These are phyloP conservation scores for Primulina huaijiensis DNA, from an alignment of 257 asterid genomes.

Conservation along the genomic window DNA sequence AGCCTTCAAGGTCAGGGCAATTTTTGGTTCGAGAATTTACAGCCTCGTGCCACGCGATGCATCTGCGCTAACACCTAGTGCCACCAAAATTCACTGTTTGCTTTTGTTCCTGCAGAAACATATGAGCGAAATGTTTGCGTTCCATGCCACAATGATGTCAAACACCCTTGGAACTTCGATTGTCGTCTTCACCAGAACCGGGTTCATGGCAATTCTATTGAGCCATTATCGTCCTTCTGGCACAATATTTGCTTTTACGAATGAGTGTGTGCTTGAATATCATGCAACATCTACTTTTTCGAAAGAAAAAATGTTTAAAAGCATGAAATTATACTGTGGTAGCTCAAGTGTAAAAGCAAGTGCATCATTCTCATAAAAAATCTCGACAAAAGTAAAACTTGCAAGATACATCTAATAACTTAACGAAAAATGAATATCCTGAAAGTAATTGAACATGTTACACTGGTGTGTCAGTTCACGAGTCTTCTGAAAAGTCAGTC, in stretches of 20 bases:
- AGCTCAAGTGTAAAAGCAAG: neutral
- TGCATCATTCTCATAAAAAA: neutral
- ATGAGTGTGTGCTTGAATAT: constrained; percentile 62
- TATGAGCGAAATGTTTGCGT: constrained; percentile 98
- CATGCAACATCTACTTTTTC: neutral
- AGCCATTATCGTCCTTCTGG: constrained; percentile 97
- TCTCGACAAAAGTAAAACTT: neutral
- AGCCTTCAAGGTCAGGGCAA: constrained; percentile 72
- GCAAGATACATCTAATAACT: neutral
- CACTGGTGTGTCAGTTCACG: neutral
- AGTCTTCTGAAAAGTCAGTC: neutral
- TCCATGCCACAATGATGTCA: constrained; percentile 97
- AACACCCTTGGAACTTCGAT: constrained; percentile 91
- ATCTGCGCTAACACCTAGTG: constrained; percentile 2
- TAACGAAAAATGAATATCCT: neutral
- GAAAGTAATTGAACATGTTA: neutral
- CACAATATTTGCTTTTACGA: constrained; percentile 93
- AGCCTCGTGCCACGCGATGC: neutral
- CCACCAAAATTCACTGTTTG: constrained; percentile 13
- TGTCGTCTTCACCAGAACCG: constrained; percentile 90
- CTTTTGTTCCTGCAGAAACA: constrained; percentile 66
- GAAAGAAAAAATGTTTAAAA: neutral
- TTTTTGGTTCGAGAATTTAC: constrained; percentile 7
- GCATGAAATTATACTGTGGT: neutral
- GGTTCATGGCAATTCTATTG: constrained; percentile 90